A percentile compares a stretch with the other conserved stretches of the same genome.
Conservation (phyloP, 2,329 filamentous ascomycete species). For the Xylariaceae sp. region DNA sequence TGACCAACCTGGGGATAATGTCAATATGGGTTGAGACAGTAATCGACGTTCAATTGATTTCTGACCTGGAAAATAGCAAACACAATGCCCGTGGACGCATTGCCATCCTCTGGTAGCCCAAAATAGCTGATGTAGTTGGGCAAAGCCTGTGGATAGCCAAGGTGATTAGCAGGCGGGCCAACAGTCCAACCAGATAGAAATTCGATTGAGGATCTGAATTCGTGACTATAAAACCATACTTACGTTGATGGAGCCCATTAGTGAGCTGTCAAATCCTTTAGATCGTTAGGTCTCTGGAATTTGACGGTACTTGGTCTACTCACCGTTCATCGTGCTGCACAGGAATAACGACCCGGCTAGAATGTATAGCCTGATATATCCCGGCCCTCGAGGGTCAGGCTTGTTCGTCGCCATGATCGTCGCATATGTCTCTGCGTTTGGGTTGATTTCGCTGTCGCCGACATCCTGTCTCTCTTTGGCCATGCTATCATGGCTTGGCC, state of each 20-base stretch:
- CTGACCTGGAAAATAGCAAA: slow-evolving; percentile 37
- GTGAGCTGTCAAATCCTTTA: slow-evolving; percentile 35
- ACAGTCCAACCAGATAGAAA: too few relatives aligned
- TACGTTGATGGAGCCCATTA: slow-evolving; percentile 42
- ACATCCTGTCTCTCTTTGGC: slow-evolving; percentile 4
- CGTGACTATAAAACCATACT: not conserved
- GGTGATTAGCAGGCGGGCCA: too few relatives aligned
- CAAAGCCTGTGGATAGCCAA: slow-evolving; percentile 19
- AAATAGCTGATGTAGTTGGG: slow-evolving; percentile 38
- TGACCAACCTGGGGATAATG: slow-evolving; percentile 30
- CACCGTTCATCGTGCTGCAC: slow-evolving; percentile 38
- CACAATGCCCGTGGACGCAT: slow-evolving; percentile 37
- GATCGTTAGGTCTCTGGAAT: not conserved
- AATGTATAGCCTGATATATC: slow-evolving; percentile 27
- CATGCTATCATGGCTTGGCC: slow-evolving; percentile 8
- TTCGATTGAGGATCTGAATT: not conserved
- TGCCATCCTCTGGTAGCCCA: slow-evolving; percentile 29
- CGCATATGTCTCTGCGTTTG: slow-evolving; percentile 25
- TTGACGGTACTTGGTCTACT: not conserved
- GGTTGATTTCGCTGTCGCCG: slow-evolving; percentile 7
- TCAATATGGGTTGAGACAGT: slow-evolving; percentile 2
- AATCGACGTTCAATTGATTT: not conserved
- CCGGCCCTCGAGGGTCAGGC: slow-evolving; percentile 25
- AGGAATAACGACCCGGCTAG: slow-evolving; percentile 26
- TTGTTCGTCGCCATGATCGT: slow-evolving; percentile 28